These are phyloP conservation scores for Microsporum ferrugineum DNA, from an alignment of 2,329 filamentous ascomycete genomes.

Conservation along the genomic window DNA sequence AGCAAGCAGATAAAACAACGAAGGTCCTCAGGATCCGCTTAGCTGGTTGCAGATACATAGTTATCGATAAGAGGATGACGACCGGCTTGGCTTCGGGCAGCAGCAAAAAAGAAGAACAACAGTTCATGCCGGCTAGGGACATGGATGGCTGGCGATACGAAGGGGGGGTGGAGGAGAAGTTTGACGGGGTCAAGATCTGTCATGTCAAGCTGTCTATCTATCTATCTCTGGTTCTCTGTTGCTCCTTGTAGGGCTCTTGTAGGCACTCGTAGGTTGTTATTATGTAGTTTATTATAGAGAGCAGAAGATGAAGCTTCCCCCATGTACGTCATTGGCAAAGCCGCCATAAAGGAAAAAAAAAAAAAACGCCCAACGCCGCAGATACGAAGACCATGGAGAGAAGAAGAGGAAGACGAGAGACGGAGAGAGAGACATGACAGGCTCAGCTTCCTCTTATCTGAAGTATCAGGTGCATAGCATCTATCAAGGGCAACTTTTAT, in stretches of 20 bases:
- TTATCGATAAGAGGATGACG: background rate
- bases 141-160: background rate
- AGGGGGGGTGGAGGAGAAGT: too few relatives aligned
- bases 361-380: background rate
- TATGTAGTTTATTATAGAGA: too few relatives aligned
- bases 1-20: background rate
- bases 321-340: background rate
- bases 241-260: too few relatives aligned
- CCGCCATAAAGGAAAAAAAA: background rate
- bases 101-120: background rate
- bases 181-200: too few relatives aligned
- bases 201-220: too few relatives aligned
- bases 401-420: background rate
- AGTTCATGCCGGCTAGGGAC: slow-evolving; percentile 2
- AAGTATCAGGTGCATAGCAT: background rate
- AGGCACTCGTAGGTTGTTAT: too few relatives aligned
- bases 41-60: background rate
- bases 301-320: too few relatives aligned
- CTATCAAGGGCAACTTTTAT: background rate
- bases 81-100: background rate
- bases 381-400: background rate
- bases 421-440: background rate
- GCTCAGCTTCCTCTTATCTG: background rate
- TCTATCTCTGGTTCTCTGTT: too few relatives aligned
- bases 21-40: background rate